Evolutionary conservation across 202 grass and related monocot genomes (phyloP).

Genomic region (Brachypodium distachyon): DNA sequence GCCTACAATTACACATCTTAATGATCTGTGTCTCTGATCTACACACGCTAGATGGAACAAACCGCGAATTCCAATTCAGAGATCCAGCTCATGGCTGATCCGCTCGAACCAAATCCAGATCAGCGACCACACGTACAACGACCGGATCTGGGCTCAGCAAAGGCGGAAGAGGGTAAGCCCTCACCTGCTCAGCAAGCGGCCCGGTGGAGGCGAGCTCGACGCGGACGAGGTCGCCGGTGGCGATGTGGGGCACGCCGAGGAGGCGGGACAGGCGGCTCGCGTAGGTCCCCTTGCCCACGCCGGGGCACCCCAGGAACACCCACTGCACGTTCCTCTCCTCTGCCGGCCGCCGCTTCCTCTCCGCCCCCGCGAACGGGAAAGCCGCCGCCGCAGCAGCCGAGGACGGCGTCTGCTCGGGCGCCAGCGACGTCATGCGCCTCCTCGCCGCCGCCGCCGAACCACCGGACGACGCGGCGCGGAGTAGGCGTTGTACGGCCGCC

Average conservation of each 20-base stretch:
- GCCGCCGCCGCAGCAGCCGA: not conserved
- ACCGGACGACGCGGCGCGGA: conserved; percentile 33
- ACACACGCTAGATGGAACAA: not conserved
- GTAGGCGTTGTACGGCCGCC: conserved; percentile 48
- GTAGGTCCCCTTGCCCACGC: conserved; percentile 81
- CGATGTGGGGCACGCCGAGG: conserved; percentile 70
- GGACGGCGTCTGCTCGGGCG: conserved; percentile 13
- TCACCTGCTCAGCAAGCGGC: conserved; percentile 42
- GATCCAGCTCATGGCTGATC: not conserved
- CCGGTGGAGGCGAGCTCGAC: conserved; percentile 70
- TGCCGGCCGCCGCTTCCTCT: conserved; percentile 7
- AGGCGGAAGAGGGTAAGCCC: not conserved
- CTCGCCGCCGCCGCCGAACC: not conserved
- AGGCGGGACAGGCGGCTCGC: conserved; percentile 67
- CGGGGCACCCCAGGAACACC: conserved; percentile 79
- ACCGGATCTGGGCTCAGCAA: not conserved
- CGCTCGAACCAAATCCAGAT: conserved; percentile 3
- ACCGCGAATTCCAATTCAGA: not conserved
- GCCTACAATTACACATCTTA: not conserved
- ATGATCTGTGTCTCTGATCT: not conserved
- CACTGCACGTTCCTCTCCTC: conserved; percentile 71
- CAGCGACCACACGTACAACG: not conserved
- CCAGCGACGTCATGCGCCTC: conserved; percentile 39
- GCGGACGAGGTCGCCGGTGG: conserved; percentile 70
- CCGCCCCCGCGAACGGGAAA: conserved; percentile 15